Percentiles rank a stretch among this genome's conserved stretches.
These are phyloP conservation scores for Starmerella etchellsii DNA, from an alignment of 805 yeast species.

Conservation along the genomic window DNA sequence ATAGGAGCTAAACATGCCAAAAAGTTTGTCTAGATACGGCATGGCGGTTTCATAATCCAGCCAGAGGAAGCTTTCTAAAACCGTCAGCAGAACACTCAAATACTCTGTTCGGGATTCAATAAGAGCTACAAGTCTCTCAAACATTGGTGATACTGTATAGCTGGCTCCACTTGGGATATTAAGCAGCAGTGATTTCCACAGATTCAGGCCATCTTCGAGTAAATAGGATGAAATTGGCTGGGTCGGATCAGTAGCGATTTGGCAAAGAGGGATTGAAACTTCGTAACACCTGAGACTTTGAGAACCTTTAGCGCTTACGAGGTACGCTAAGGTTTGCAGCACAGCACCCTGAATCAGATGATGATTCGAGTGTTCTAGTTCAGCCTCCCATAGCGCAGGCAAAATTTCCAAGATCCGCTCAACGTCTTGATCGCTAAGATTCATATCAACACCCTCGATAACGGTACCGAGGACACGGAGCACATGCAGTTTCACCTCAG, in stretches of 20 bases:
- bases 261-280: conserved; percentile 18
- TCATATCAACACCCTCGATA: conserved; percentile 27
- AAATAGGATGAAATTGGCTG: conserved; percentile 45
- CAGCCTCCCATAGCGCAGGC: conserved; percentile 66
- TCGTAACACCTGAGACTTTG: conserved; percentile 11
- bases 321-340: conserved; percentile 26
- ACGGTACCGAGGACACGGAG: conserved; percentile 55
- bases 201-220: conserved; percentile 72
- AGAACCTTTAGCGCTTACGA: conserved; percentile 23
- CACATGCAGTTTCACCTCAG: conserved; percentile 68
- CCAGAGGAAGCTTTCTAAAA: conserved; percentile 27
- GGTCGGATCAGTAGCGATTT: conserved; percentile 39
- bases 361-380: conserved; percentile 28
- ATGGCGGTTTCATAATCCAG: conserved; percentile 21
- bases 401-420: conserved; percentile 33
- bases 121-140: conserved; percentile 44
- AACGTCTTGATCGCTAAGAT: conserved; percentile 14
- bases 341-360: conserved; percentile 29
- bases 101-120: conserved; percentile 48
- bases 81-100: conserved; percentile 23
- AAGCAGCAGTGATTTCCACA: conserved; percentile 60
- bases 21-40: conserved; percentile 11
- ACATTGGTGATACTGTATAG: conserved; percentile 24
- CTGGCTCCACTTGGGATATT: conserved; percentile 36
- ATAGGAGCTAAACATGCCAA: conserved; percentile 20